Evolutionary conservation across 768 basidiomycete species (phyloP), one percentile per base, ranked within the genome.

Genomic region (Suillus fuscotomentosus): DNA sequence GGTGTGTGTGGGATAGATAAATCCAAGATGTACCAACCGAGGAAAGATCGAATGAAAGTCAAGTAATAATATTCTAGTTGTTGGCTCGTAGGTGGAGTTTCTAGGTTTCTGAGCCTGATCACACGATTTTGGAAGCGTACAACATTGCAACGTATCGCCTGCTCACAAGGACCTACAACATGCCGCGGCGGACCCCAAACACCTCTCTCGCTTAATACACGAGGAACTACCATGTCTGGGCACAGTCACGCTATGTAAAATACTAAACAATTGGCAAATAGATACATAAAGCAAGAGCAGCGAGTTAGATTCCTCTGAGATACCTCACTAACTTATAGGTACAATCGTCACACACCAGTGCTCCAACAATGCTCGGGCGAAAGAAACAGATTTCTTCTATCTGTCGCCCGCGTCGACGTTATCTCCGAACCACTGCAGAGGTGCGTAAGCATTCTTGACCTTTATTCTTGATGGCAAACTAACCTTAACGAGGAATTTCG

Each of bases 401-500:
- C 31, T 60, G 41, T 61, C 63, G 34, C 41, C 66, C 15, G 13
- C 41, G 20, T 68, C 69, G 53, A 77, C 63, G 65, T 75, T 72
- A 51, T 76, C 73, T 55, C 68, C 70, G 70, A 73, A 75, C 76
- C 74, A 75, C 71, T 73, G 62, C 42, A 31, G 65, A 43, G 20
- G 31, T 34, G 11, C 24, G 59, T 41, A n/a, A 65, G 42, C 8
- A 17, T 27, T 7, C 41, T 8, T 24, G 20, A 17, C 20, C 39
- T 27, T 14, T 17, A 9, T 5, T 42, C 24, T 59, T 27, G 5
- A 55, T 17, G 15, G 22, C 10, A 47, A 34, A 65, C 77, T 53
- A 62, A 85, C 87, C 79, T 88, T 79, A 53, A 83, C 70, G 15
- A 89, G 70, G 76, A 87, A 86, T 64, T 80, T 80, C 38, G 83